These are phyloP conservation scores for Clohesyomyces aquaticus DNA, from an alignment of 495 filamentous ascomycete species.

Conservation along the genomic window DNA sequence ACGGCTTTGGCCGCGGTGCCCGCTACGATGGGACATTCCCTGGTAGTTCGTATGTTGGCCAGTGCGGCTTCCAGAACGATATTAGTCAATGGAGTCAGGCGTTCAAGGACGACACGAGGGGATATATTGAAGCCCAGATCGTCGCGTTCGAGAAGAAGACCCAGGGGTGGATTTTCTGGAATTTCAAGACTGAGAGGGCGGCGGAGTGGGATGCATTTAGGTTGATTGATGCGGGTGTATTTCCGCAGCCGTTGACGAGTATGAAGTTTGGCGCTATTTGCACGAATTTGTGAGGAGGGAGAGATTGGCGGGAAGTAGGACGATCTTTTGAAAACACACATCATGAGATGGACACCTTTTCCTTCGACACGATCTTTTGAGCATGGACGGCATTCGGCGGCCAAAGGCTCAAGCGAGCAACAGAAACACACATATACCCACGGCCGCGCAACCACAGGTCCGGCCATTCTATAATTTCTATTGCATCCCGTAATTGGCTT, in stretches of 20 bases:
- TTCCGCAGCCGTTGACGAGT: conserved; percentile 50
- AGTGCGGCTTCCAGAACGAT: conserved; percentile 49
- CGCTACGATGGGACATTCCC: conserved; percentile 62
- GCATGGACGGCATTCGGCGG: too few species aligned
- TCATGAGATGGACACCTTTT: too few species aligned
- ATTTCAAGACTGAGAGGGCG: conserved; percentile 55
- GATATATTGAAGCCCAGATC: conserved; percentile 55
- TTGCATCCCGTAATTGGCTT: too few species aligned
- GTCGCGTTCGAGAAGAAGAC: conserved; percentile 49
- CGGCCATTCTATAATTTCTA: too few species aligned
- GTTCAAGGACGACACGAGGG: conserved; percentile 47
- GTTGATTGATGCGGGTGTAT: conserved; percentile 52
- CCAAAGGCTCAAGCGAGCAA: too few species aligned
- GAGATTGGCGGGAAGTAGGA: too few species aligned
- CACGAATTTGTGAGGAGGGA: too few species aligned
- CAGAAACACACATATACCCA: too few species aligned
- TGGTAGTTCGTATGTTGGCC: conserved; percentile 45
- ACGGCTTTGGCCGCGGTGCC: conserved; percentile 67
- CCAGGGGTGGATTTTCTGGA: conserved; percentile 57
- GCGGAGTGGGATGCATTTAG: conserved; percentile 56
- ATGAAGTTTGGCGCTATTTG: conserved; percentile 24
- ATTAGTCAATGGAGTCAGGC: conserved; percentile 45
- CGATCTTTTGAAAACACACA: too few species aligned
- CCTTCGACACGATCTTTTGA: too few species aligned
- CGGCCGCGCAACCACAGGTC: too few species aligned